Percentiles rank a stretch among this genome's conserved stretches.
phyloP scores from a whole-genome alignment of 768 basidiomycete genomes.

The Lentinula aciculospora region DNA sequence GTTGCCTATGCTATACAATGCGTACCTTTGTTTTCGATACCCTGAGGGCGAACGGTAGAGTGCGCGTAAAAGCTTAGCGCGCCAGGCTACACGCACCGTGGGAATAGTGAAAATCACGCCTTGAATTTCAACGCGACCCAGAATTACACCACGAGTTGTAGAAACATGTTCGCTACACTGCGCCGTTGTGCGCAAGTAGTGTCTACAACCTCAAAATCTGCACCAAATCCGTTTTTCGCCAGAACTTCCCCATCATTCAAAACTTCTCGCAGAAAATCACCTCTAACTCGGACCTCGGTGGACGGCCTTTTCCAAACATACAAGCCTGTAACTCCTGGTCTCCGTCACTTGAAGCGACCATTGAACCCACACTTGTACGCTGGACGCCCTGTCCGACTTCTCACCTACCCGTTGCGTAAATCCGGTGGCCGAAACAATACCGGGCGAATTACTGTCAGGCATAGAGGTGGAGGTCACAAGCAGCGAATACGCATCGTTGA shows the following conservation, averaged over 20 bases:
- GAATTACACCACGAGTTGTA: not conserved
- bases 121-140: not conserved
- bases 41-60: too few species aligned
- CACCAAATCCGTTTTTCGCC: not conserved
- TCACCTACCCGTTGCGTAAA: constrained; percentile 78
- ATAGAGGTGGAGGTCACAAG: constrained; percentile 87
- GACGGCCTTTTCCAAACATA: constrained; percentile 73
- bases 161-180: not conserved
- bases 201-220: not conserved
- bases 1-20: too few species aligned
- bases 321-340: constrained; percentile 81
- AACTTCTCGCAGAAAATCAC: not conserved
- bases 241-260: not conserved
- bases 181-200: constrained; percentile 4
- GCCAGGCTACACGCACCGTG: not conserved
- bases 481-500: constrained; percentile 84
- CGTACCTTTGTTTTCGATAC: too few species aligned
- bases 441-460: constrained; percentile 84
- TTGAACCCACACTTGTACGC: constrained; percentile 77
- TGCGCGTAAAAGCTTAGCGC: not conserved
- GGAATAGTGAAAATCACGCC: not conserved
- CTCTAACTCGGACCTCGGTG: not conserved
- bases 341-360: constrained; percentile 84
- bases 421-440: constrained; percentile 82
- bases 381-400: constrained; percentile 76